Evolutionary conservation across 78 protist species (phyloP).

Genomic region (slime mould (Dictyostelium discoideum)): DNA sequence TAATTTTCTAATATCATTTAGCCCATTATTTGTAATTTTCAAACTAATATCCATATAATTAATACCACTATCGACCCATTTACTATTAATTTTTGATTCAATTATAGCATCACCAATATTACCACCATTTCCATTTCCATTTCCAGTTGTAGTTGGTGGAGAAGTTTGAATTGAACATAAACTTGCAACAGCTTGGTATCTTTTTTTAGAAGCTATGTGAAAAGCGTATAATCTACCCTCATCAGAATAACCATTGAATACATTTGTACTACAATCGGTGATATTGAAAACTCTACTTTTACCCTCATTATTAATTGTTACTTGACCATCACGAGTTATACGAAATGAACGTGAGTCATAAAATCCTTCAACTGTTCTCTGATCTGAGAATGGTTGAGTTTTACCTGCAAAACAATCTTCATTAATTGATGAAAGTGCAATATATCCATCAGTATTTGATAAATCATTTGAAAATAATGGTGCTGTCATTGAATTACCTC

Average conservation of each 20-base stretch:
- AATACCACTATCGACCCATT: background rate
- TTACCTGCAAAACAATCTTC: background rate
- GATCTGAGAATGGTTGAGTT: background rate
- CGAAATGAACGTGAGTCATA: conserved; percentile 26
- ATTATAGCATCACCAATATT: background rate
- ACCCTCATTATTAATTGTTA: background rate
- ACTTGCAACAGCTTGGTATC: background rate
- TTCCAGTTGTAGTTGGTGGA: background rate
- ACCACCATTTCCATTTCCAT: background rate
- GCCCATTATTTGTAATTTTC: background rate
- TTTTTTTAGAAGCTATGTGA: background rate
- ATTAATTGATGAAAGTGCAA: background rate
- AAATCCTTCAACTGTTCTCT: background rate
- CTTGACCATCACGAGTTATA: background rate
- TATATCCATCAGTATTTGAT: background rate
- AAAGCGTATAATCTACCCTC: conserved; percentile 23
- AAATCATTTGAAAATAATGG: conserved; percentile 5
- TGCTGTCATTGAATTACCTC: conserved; percentile 31
- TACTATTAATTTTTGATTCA: background rate
- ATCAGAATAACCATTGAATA: background rate
- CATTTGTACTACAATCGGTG: background rate
- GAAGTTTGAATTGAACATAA: background rate
- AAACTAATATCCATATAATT: background rate
- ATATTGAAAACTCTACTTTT: background rate
- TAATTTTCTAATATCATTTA: background rate